phyloP scores from a whole-genome alignment of 179 eudicot genomes.

The Vitellaria paradoxa region DNA sequence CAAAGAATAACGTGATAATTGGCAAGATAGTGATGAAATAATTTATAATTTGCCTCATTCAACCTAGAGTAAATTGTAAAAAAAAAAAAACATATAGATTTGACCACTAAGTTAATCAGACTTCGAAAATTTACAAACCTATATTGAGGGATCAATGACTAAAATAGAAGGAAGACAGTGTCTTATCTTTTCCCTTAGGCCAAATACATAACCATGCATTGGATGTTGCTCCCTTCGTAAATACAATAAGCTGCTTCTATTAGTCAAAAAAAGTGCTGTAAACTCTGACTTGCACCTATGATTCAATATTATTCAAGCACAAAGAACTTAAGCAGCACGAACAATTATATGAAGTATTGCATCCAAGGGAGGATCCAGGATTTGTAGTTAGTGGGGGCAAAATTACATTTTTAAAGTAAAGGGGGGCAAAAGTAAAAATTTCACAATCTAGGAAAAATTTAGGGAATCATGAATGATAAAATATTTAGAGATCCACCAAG shows the following conservation, averaged over 20 bases:
- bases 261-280: neutral
- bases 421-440: neutral
- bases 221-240: neutral
- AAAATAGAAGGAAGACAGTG: neutral
- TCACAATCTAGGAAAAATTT: neutral
- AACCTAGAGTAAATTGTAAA: neutral
- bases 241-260: neutral
- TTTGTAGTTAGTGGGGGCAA: too few species aligned
- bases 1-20: neutral
- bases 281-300: neutral
- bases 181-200: neutral
- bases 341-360: too few species aligned
- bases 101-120: neutral
- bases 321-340: neutral
- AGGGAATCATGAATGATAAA: neutral
- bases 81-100: neutral
- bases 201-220: neutral
- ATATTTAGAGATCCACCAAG: neutral
- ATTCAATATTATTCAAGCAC: neutral
- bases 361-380: too few species aligned
- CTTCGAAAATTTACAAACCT: neutral
- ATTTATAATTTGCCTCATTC: neutral
- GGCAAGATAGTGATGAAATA: neutral
- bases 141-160: neutral
- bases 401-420: too few species aligned